These are phyloP conservation scores for Torulaspora franciscae DNA, from an alignment of 805 yeast species.

Conservation along the genomic window DNA sequence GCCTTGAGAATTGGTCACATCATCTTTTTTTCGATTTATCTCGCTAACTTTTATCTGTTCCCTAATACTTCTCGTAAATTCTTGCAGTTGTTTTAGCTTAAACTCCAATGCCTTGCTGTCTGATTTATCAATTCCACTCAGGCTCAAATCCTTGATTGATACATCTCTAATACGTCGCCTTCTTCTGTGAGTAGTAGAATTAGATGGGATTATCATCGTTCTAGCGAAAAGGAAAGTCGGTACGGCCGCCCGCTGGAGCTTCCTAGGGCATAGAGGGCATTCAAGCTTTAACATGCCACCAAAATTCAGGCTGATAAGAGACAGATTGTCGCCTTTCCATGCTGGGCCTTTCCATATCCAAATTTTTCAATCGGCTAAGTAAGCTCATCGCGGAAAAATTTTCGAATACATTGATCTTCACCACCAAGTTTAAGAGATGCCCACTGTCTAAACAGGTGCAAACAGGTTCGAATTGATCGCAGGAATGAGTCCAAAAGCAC, in stretches of 20 bases:
- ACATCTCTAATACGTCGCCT: conserved; percentile 14
- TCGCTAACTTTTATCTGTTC: conserved; percentile 19
- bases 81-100: conserved; percentile 29
- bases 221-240: conserved; percentile 4
- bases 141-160: conserved; percentile 13
- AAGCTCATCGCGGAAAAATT: conserved; percentile 13
- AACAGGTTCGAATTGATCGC: background rate
- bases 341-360: background rate
- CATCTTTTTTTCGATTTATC: conserved; percentile 9
- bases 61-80: conserved; percentile 25
- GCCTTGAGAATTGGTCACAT: conserved; percentile 1
- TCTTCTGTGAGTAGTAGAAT: conserved; percentile 5
- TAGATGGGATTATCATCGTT: conserved; percentile 15
- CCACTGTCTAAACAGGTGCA: background rate
- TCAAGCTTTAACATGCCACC: background rate
- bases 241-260: background rate
- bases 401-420: conserved; percentile 4
- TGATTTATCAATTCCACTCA: conserved; percentile 7
- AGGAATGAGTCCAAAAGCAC: conserved; percentile 7
- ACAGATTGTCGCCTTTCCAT: background rate
- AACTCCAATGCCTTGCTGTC: conserved; percentile 22
- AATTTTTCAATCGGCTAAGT: conserved; percentile 5
- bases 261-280: background rate
- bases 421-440: background rate
- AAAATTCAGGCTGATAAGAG: background rate